phyloP scores from a whole-genome alignment of 2,329 filamentous ascomycete species.

The Anthostomella pinea region DNA sequence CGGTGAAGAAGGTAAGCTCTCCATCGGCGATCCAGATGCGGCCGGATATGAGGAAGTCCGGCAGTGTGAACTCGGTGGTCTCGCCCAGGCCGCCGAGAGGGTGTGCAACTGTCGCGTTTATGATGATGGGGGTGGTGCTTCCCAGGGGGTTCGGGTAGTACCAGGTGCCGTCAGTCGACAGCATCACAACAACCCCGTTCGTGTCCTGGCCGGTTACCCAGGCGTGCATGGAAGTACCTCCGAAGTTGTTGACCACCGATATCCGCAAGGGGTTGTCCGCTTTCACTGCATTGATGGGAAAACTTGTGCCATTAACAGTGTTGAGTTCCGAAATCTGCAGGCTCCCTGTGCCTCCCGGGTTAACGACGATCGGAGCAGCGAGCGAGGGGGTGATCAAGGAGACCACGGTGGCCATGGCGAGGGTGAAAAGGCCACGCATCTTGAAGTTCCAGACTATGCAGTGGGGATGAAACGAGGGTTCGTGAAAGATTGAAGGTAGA shows the following conservation, averaged over 20 bases:
- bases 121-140: constrained; percentile 29
- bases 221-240: constrained; percentile 34
- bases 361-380: constrained; percentile 34
- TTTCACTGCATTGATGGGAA: constrained; percentile 1
- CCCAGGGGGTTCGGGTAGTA: constrained; percentile 37
- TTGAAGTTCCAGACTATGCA: constrained; percentile 7
- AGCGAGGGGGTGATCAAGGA: constrained; percentile 23
- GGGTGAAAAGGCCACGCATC: constrained; percentile 26
- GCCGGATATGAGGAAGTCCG: constrained; percentile 38
- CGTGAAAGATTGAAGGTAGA: too few relatives aligned
- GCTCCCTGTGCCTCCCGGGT: constrained; percentile 30
- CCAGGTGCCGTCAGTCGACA: constrained; percentile 37
- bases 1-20: constrained; percentile 38
- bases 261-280: constrained; percentile 21
- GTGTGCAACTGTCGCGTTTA: constrained; percentile 35
- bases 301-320: constrained; percentile 37
- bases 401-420: constrained; percentile 24
- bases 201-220: constrained; percentile 41
- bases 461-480: constrained; percentile 12
- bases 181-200: constrained; percentile 36
- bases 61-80: constrained; percentile 37
- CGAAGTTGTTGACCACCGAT: constrained; percentile 40
- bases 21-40: constrained; percentile 44
- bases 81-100: constrained; percentile 36
- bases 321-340: constrained; percentile 38